phyloP scores from a whole-genome alignment of 441 rosid genomes.

The Bruguiera hainesii region DNA sequence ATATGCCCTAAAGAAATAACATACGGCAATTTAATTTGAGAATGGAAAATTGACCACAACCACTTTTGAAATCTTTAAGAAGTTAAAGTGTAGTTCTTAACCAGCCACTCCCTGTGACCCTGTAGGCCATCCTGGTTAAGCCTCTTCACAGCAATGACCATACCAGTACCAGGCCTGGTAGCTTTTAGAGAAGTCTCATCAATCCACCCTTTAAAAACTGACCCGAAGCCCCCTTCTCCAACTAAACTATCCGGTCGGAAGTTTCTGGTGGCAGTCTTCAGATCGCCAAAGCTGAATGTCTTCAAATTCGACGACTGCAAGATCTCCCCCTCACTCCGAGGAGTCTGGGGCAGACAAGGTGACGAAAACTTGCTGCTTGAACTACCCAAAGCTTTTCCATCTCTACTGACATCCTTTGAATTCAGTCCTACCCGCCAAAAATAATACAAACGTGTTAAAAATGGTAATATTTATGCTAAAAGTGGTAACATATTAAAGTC shows the following conservation, averaged over 20 bases:
- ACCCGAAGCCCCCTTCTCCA: slow-evolving; percentile 91
- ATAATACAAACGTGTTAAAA: neutral
- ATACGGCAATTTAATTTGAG: neutral
- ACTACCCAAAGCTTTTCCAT: slow-evolving; percentile 28
- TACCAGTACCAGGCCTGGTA: slow-evolving; percentile 71
- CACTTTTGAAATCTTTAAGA: neutral
- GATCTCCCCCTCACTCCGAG: slow-evolving; percentile 72
- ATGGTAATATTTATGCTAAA: too few species aligned
- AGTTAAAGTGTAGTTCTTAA: slow-evolving; percentile 26
- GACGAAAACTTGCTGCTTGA: slow-evolving; percentile 50
- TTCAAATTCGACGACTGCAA: slow-evolving; percentile 62
- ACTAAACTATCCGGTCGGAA: slow-evolving; percentile 75
- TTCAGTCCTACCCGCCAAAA: slow-evolving; percentile 12
- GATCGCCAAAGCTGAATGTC: slow-evolving; percentile 48
- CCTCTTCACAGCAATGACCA: slow-evolving; percentile 70
- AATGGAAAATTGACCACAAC: neutral
- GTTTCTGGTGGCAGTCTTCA: slow-evolving; percentile 63
- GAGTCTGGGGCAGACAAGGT: slow-evolving; percentile 41
- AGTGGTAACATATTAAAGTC: neutral
- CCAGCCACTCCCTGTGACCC: slow-evolving; percentile 90
- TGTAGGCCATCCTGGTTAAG: slow-evolving; percentile 74
- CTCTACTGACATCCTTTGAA: slow-evolving; percentile 13
- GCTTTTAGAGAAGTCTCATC: slow-evolving; percentile 58
- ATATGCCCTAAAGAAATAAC: neutral
- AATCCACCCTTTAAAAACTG: slow-evolving; percentile 86